Conservation (phyloP, 345 rosid genomes). For the Citrus glauca region DNA sequence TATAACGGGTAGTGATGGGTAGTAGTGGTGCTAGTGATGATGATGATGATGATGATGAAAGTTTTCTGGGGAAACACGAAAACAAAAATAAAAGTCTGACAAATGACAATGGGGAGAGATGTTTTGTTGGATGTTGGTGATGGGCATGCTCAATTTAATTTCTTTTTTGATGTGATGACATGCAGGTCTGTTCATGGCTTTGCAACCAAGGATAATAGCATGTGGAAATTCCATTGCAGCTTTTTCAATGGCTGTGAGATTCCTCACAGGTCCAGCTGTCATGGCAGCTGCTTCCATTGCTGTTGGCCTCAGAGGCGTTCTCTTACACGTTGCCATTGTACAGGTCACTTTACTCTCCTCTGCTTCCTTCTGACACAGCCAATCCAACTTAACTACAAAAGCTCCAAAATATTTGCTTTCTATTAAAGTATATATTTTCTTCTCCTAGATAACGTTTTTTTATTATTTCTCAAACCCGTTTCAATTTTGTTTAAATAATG, state of each 20-base stretch:
- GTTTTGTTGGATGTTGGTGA: constrained; percentile 12
- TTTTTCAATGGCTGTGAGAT: constrained; percentile 92
- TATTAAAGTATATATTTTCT: background rate
- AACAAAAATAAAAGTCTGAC: constrained; percentile 2
- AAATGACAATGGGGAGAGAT: constrained; percentile 2
- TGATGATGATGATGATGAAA: constrained; percentile 18
- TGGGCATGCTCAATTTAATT: constrained; percentile 11
- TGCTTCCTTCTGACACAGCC: constrained; percentile 34
- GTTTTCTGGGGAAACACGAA: background rate
- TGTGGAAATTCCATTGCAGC: constrained; percentile 93
- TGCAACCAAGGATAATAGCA: constrained; percentile 98
- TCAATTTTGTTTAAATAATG: background rate
- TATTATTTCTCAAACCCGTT: constrained; percentile 8
- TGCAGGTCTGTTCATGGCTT: constrained; percentile 96
- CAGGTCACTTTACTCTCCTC: constrained; percentile 45
- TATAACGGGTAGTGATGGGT: constrained; percentile 15
- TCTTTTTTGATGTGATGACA: constrained; percentile 24
- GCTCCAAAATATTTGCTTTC: constrained; percentile 17
- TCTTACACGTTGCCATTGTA: constrained; percentile 89
- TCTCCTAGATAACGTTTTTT: constrained; percentile 26
- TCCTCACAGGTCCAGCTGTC: constrained; percentile 95
- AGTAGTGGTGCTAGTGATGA: constrained; percentile 22
- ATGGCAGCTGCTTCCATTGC: constrained; percentile 94
- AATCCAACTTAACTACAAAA: constrained; percentile 26
- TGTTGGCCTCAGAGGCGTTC: constrained; percentile 83